These are phyloP conservation scores for Calocybe gangraenosa DNA, from an alignment of 768 basidiomycete genomes.

Conservation along the genomic window DNA sequence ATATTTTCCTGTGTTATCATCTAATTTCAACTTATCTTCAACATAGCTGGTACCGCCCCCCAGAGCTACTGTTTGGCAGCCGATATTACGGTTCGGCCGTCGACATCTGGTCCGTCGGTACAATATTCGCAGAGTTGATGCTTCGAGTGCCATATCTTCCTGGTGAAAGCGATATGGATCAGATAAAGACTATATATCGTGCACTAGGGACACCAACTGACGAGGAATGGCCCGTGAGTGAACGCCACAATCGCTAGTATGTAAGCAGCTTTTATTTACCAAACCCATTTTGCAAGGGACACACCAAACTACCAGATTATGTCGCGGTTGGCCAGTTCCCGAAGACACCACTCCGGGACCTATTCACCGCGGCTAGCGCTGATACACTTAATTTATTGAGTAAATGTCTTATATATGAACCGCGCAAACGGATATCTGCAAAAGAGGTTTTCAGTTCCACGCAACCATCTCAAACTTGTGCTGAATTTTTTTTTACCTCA, in stretches of 20 bases:
- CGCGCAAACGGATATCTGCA: constrained; percentile 74
- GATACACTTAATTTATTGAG: constrained; percentile 82
- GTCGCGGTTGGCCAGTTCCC: constrained; percentile 84
- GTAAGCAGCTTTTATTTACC: neutral
- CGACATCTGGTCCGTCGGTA: constrained; percentile 97
- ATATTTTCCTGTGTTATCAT: constrained; percentile 5
- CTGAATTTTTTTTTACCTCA: constrained; percentile 25
- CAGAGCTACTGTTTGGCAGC: constrained; percentile 89
- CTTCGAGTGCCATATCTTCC: constrained; percentile 92
- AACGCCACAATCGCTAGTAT: constrained; percentile 18
- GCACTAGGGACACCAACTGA: constrained; percentile 96
- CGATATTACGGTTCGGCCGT: constrained; percentile 89
- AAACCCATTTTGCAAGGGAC: constrained; percentile 50
- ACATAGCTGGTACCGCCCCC: constrained; percentile 93
- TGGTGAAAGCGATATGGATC: constrained; percentile 95
- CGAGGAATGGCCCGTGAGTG: constrained; percentile 88
- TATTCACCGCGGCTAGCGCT: constrained; percentile 87
- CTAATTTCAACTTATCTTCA: constrained; percentile 3
- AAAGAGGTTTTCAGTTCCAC: constrained; percentile 49
- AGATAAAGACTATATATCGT: constrained; percentile 89
- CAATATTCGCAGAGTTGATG: constrained; percentile 98
- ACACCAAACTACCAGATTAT: constrained; percentile 88
- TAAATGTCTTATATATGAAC: constrained; percentile 82
- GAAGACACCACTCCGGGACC: constrained; percentile 72
- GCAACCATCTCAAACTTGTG: neutral